Evolutionary conservation across 768 basidiomycete genomes (phyloP), one percentile per base, ranked within the genome.

Genomic region (Naganishia onofrii): DNA sequence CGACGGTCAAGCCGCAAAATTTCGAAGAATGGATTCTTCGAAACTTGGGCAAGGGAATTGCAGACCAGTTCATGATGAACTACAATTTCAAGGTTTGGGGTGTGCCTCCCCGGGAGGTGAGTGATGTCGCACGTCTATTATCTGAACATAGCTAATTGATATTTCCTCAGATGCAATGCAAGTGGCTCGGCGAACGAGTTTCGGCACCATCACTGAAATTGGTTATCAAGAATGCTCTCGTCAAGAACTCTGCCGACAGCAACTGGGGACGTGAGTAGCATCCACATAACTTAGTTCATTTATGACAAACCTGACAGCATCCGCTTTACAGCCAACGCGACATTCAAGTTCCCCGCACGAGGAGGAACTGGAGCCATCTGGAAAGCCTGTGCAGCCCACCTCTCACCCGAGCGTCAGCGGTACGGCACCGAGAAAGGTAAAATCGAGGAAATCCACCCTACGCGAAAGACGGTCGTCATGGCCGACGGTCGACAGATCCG

Each of bases 41-140:
- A 56, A 80, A 78, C 72, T 79, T 82, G 77, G 81, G 81, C 17
- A 73, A 74, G 44, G 81, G 81, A 1, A 79, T 83, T 23, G 81
- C 81, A 31, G 78, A 82, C 60, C 54, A 78, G 38, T 83, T 83
- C 77, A 83, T 83, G 82, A 71, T 78, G 28, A 80, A 80, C 46
- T 83, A 83, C 74, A 83, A 83, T 72, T 82, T 78, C 75, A 80
- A 80, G 71, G 82, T 83, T 21, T 83, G 82, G 82, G 82, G 80
- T 28, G 80, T 81, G 7, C 81, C 77, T 12, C 78, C 81, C 0
- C 74, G 71, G 26, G 75, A 80, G 67, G 81, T 81, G 58, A 64
- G 53, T 54, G 12, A n/a, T n/a, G n/a, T n/a, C n/a, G n/a, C n/a
- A n/a, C n/a, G n/a, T n/a, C n/a, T n/a, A n/a, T n/a, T n/a, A n/a